Percentiles rank a stretch among this genome's conserved stretches.
Conservation (phyloP, 192 early-diverging fungal species). For the Oehlia diaphana region DNA sequence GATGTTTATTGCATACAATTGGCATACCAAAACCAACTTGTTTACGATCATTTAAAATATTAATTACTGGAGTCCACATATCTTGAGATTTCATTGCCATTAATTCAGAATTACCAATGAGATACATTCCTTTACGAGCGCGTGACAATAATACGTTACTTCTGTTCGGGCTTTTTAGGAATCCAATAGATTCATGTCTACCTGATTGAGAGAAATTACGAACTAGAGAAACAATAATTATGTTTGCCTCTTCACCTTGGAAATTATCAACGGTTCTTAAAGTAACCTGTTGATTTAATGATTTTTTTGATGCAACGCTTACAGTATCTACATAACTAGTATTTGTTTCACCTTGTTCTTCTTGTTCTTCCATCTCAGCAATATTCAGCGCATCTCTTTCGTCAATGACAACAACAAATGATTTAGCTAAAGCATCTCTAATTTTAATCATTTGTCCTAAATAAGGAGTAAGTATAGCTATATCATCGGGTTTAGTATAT, state of each 20-base stretch:
- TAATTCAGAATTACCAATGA: constrained; percentile 50
- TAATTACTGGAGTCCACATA: constrained; percentile 46
- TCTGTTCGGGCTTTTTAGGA: constrained; percentile 56
- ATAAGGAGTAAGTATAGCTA: constrained; percentile 59
- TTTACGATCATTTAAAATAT: constrained; percentile 33
- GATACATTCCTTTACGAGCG: constrained; percentile 60
- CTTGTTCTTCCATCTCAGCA: constrained; percentile 20
- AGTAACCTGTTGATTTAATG: constrained; percentile 27
- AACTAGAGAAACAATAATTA: constrained; percentile 45
- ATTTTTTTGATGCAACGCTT: neutral
- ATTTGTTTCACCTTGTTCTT: too few species aligned
- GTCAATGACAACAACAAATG: constrained; percentile 38
- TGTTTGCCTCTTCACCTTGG: constrained; percentile 48
- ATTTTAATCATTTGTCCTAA: constrained; percentile 53
- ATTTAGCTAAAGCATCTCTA: constrained; percentile 32
- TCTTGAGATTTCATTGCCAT: constrained; percentile 28
- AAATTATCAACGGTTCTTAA: constrained; percentile 49
- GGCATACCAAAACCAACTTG: constrained; percentile 46
- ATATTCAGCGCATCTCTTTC: constrained; percentile 41
- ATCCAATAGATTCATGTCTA: constrained; percentile 44
- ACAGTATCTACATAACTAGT: neutral
- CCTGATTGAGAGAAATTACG: constrained; percentile 30
- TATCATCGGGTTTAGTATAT: constrained; percentile 44
- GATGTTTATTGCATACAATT: constrained; percentile 50
- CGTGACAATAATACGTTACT: constrained; percentile 59